Base-by-base conservation (phyloP, 768 basidiomycete species). In the Lactarius trivialis region DNA sequence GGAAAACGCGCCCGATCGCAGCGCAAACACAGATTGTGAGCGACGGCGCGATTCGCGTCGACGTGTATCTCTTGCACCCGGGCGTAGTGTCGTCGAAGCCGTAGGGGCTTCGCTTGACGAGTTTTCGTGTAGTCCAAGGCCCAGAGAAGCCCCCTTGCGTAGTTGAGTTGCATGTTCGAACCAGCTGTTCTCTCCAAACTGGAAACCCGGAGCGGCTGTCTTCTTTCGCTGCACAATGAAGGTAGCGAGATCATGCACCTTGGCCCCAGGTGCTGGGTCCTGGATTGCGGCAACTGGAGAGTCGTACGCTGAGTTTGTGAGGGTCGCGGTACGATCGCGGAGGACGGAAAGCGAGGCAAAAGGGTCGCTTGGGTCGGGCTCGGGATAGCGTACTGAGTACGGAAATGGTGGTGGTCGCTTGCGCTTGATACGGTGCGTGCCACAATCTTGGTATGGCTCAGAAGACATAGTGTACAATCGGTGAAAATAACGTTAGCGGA, bases 331-430 rank as follows among this genome's bases (percentile, higher is more conserved):
- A 59, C 85, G 80, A 63, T 78, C 81, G 55, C 88, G 82, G 30
- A 89, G 77, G 28, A 83, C 82, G 69, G 82, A 81, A 48, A 89
- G 80, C 0, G 88, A 82, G 6, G 84, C 86, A 65, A 88, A 88
- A 1, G 88, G 88, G 70, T 89, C 86, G 19, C 68, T 70, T 24
- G 85, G 86, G 72, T 89, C 88, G 33, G 86, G 85, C 2, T 76
- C 72, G 5, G 88, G 88, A 70, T 88, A 89, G 43, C 82, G 77
- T 57, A 77, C 69, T 11, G 80, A 77, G 67, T 79, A 71, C 55
- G 80, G 79, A 59, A 83, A 75, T 51, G 74, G 70, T 7, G 85
- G 85, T 3, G 83, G 75, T 6, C 82, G 85, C 68, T 86, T 86
- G 59, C 86, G 82, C 68, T 73, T 80, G 67, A 83, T 71, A 39